Evolutionary conservation across 306 rosid genomes (phyloP).

Genomic region (Oxytropis ochrocephala): DNA sequence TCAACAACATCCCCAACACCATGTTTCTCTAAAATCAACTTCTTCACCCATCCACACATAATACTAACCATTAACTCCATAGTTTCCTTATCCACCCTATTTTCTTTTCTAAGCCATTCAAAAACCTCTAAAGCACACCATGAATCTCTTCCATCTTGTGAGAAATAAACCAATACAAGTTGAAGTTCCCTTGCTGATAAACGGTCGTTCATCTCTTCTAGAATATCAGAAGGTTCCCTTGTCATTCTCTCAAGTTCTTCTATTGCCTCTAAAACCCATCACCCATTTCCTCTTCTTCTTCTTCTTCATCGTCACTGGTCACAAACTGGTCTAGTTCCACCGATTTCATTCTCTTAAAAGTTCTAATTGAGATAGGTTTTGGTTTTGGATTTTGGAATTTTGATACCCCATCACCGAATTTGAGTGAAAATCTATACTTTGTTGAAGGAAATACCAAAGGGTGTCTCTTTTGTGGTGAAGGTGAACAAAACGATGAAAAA

Average conservation of each 20-base stretch:
- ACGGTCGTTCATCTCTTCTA: constrained; percentile 92
- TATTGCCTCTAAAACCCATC: constrained; percentile 87
- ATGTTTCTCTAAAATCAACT: constrained; percentile 60
- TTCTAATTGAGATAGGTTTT: constrained; percentile 13
- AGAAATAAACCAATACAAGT: constrained; percentile 85
- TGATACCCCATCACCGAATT: constrained; percentile 29
- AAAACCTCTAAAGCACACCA: constrained; percentile 99
- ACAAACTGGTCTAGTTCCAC: constrained; percentile 77
- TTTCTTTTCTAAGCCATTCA: constrained; percentile 94
- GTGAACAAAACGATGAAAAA: constrained; percentile 29
- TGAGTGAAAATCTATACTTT: constrained; percentile 16
- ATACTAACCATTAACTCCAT: constrained; percentile 95
- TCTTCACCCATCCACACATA: constrained; percentile 93
- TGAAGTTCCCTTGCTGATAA: constrained; percentile 79
- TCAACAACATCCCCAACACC: constrained; percentile 75
- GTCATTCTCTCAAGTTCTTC: constrained; percentile 92
- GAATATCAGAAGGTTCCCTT: constrained; percentile 93
- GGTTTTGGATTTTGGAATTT: constrained; percentile 29
- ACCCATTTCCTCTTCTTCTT: constrained; percentile 65
- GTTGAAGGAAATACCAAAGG: constrained; percentile 24
- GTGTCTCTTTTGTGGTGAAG: constrained; percentile 24
- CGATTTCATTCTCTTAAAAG: constrained; percentile 41
- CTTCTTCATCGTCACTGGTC: constrained; percentile 78
- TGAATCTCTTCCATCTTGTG: constrained; percentile 95
- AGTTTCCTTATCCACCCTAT: constrained; percentile 88